A percentile compares a stretch with the other conserved stretches of the same genome.
Evolutionary conservation across 1,284 basidiomycete species (phyloP).

Genomic region (Sporisorium exsertum): DNA sequence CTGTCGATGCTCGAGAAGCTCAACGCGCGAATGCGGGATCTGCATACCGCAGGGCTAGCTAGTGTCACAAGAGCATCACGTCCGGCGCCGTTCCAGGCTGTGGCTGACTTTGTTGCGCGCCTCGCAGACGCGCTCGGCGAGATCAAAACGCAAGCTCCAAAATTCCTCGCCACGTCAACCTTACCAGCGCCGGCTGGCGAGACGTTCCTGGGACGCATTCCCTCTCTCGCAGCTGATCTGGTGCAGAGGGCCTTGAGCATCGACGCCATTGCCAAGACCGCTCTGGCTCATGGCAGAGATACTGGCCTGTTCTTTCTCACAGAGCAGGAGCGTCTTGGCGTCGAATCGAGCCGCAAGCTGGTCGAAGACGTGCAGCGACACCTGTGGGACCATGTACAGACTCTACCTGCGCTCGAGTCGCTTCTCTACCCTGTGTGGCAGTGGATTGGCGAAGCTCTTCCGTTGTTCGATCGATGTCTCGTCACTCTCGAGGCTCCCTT

Average conservation of each 20-base stretch:
- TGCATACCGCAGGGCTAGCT: constrained; percentile 17
- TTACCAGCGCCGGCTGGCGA: constrained; percentile 24
- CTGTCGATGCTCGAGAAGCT: constrained; percentile 30
- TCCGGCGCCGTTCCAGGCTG: constrained; percentile 18
- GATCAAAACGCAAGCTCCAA: constrained; percentile 31
- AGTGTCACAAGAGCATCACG: constrained; percentile 7
- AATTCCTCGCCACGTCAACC: constrained; percentile 29
- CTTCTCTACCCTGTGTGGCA: constrained; percentile 33
- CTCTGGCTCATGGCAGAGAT: not conserved
- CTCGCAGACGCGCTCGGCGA: constrained; percentile 33
- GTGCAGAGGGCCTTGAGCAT: constrained; percentile 12
- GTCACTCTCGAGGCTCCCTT: constrained; percentile 20
- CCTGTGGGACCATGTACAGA: constrained; percentile 11
- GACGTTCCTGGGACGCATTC: constrained; percentile 10
- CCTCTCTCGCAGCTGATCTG: constrained; percentile 19
- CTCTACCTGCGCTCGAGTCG: constrained; percentile 31
- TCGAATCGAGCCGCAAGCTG: constrained; percentile 16
- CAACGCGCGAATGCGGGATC: constrained; percentile 12
- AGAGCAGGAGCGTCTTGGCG: constrained; percentile 15
- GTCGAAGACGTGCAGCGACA: constrained; percentile 16
- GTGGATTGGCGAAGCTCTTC: constrained; percentile 11
- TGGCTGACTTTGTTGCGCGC: constrained; percentile 38
- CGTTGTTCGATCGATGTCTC: constrained; percentile 22
- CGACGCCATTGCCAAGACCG: constrained; percentile 14
- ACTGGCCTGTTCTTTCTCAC: constrained; percentile 27